Base-by-base conservation (phyloP, 2,329 filamentous ascomycete species). In the Plectosphaerella cucumerina region DNA sequence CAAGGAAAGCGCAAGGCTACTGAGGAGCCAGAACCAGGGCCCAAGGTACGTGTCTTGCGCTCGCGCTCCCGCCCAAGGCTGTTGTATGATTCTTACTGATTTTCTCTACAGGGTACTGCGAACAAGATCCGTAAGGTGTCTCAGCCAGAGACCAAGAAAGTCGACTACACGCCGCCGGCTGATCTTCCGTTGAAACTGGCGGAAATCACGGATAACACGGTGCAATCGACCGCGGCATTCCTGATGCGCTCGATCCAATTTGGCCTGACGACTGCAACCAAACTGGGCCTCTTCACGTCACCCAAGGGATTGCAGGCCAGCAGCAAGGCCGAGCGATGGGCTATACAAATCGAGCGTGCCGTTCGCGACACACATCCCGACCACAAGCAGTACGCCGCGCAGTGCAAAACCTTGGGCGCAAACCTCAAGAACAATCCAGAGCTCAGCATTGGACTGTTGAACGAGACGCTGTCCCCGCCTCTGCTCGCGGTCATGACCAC, bases 401-500 rank as follows among this genome's bases (percentile, higher is more conserved):
- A 96, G 68, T 80, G 91, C 60, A 85, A 90, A 56, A 84, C 86
- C 43, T 81, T 99, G 58, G 75, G 84, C 46, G 89, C 89, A 70
- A 97, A 97, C 70, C 76, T 97, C 54, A 96, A 96, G 77, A 86
- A 85, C 64, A 99, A 99, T 66, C 72, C 84, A 50, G 84, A 90
- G 59, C 76, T 99, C 43, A 82, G 88, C 48, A 81, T 86, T 61
- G 83, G 87, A 39, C 74, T 99, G 49, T 74, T 97, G n/a, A 81
- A 81, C 55, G 82, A 84, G 48, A 82, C 78, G 31, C 74, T 97
- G 34, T 82, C 85, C 6, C 84, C 93, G 0, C 75, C 86, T n/a
- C 82, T 84, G 51, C 77, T 99, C 44, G 89, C 90, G n/a, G 81
- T 82, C 48, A 97, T 99, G 94, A 86, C 84, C 14, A 83, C 88